These are phyloP conservation scores for Aureococcus anophagefferens DNA, from an alignment of 108 stramenopile genomes.

Conservation along the genomic window DNA sequence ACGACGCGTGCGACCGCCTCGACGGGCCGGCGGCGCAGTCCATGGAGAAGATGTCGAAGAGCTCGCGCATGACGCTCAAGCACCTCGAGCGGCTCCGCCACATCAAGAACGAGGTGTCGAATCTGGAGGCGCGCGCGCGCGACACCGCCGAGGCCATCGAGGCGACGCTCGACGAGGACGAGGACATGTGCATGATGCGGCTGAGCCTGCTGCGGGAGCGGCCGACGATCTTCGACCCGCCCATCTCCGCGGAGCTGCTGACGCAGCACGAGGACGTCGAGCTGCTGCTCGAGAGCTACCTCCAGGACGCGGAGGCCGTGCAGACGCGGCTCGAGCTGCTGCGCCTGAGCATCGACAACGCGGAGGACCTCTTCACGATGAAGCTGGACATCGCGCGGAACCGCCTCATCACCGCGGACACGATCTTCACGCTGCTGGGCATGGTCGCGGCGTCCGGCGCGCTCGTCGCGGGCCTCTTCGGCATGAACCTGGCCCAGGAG, in stretches of 20 bases:
- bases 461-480: background rate
- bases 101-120: background rate
- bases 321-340: background rate
- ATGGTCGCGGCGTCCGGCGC: background rate
- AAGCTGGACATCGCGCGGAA: background rate
- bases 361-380: background rate
- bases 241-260: background rate
- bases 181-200: constrained; percentile 2
- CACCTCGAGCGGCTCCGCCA: background rate
- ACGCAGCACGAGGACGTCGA: background rate
- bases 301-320: background rate
- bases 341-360: background rate
- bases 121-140: background rate
- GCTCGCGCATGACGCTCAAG: background rate
- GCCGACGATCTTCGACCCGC: background rate
- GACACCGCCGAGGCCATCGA: background rate
- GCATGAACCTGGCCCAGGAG: background rate
- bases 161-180: background rate
- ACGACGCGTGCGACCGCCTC: background rate
- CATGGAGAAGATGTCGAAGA: background rate
- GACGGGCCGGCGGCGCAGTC: background rate
- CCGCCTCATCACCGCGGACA: background rate
- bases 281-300: background rate
- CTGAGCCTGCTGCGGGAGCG: background rate
- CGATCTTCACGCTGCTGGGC: background rate